Conservation (phyloP, 805 yeast genomes). For the Blastobotrys mokoenaii region DNA sequence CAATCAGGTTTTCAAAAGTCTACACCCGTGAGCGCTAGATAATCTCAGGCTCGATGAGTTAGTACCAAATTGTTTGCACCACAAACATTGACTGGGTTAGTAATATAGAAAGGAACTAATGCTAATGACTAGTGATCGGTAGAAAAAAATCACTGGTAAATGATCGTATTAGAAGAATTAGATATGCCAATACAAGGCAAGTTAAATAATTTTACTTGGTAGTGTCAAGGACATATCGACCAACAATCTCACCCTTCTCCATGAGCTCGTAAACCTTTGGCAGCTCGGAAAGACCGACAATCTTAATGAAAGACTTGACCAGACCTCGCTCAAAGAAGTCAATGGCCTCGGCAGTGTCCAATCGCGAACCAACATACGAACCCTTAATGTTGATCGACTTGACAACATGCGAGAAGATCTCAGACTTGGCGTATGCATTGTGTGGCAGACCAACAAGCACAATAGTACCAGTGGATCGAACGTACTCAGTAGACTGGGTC, state of each 20-base stretch:
- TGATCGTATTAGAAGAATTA: too few species aligned
- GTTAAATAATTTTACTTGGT: constrained; percentile 35
- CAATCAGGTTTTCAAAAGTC: too few species aligned
- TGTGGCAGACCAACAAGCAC: constrained; percentile 74
- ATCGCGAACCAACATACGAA: constrained; percentile 84
- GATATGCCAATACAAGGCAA: too few species aligned
- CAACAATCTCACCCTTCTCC: constrained; percentile 79
- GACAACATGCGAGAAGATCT: constrained; percentile 66
- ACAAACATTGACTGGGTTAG: too few species aligned
- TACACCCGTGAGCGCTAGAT: too few species aligned
- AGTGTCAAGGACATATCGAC: constrained; percentile 84
- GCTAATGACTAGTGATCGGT: too few species aligned
- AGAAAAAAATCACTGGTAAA: too few species aligned
- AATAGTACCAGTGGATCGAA: constrained; percentile 61
- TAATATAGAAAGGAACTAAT: too few species aligned
- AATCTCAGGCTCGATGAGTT: too few species aligned
- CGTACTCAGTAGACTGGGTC: constrained; percentile 50
- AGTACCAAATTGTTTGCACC: too few species aligned
- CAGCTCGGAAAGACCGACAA: constrained; percentile 68
- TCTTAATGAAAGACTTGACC: constrained; percentile 62
- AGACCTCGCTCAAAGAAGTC: constrained; percentile 67
- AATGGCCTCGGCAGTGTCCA: constrained; percentile 74
- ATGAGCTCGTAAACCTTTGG: constrained; percentile 63
- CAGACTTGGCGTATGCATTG: constrained; percentile 60
- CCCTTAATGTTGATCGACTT: constrained; percentile 67